Conservation (phyloP, 192 early-diverging fungal genomes). For the Coemansia furcata region DNA sequence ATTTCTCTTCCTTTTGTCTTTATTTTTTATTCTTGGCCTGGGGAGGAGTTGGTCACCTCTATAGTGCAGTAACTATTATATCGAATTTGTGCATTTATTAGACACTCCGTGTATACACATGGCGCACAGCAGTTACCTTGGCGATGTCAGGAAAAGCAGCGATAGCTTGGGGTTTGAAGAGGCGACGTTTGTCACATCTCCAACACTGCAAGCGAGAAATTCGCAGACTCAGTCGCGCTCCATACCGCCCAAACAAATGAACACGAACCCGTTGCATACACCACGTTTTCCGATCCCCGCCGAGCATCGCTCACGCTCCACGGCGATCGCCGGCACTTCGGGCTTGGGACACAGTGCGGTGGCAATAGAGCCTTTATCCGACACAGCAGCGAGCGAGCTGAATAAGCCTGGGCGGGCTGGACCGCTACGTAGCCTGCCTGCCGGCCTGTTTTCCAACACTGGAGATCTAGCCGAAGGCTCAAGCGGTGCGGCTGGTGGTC, state of each 20-base stretch:
- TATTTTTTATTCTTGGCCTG: background rate
- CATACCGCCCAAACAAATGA: background rate
- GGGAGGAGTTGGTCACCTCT: background rate
- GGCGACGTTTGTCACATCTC: slow-evolving; percentile 33
- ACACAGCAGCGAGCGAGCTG: slow-evolving; percentile 25
- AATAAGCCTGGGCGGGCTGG: slow-evolving; percentile 5
- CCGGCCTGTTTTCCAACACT: slow-evolving; percentile 7
- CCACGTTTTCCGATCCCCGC: slow-evolving; percentile 31
- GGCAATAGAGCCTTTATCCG: slow-evolving; percentile 14
- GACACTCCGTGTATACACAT: background rate
- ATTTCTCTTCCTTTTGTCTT: background rate
- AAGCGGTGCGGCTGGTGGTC: background rate
- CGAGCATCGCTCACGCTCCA: background rate
- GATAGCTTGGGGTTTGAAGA: slow-evolving; percentile 33
- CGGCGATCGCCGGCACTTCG: slow-evolving; percentile 1
- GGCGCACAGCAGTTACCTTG: background rate
- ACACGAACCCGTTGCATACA: slow-evolving; percentile 19
- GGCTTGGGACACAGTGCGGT: slow-evolving; percentile 11
- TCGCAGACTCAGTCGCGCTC: background rate
- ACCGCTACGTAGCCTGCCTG: slow-evolving; percentile 19
- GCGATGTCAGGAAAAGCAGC: slow-evolving; percentile 8
- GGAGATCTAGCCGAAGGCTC: background rate
- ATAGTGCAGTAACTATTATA: background rate
- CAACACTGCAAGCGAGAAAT: background rate
- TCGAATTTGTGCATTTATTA: background rate